Conservation (phyloP, 306 rosid genomes). For the Rosa lucieae region DNA sequence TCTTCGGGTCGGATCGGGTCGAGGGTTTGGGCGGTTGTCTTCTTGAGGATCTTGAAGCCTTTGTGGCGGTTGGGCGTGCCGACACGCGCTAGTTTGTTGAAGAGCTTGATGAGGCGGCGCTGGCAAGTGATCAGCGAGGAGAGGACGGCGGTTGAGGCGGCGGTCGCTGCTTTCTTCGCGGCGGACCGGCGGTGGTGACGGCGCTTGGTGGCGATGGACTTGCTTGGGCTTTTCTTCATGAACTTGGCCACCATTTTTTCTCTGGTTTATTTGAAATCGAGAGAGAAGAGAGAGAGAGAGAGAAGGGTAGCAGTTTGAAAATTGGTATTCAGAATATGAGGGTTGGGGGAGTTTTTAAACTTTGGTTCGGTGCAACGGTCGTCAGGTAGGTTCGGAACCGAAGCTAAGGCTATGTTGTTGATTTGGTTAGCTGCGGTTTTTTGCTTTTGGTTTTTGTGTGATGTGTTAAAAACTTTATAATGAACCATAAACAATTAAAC, state of each 20-base stretch:
- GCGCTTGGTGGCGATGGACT: constrained; percentile 37
- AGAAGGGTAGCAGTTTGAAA: constrained; percentile 1
- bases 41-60: constrained; percentile 62
- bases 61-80: constrained; percentile 44
- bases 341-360: constrained; percentile 29
- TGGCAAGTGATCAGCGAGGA: constrained; percentile 52
- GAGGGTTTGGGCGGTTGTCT: background rate
- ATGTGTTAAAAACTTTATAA: too few species aligned
- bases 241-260: constrained; percentile 3
- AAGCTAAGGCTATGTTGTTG: constrained; percentile 26
- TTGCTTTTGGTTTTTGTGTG: too few species aligned
- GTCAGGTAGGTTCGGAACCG: constrained; percentile 55
- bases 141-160: constrained; percentile 52
- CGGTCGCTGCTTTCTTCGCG: constrained; percentile 35
- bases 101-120: constrained; percentile 72
- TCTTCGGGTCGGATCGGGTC: background rate
- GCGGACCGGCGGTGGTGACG: constrained; percentile 64
- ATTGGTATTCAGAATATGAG: background rate
- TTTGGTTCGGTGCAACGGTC: constrained; percentile 85
- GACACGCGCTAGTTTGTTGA: constrained; percentile 55
- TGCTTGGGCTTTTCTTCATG: constrained; percentile 15
- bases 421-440: background rate
- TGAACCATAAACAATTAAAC: too few species aligned
- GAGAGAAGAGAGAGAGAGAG: background rate
- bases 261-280: constrained; percentile 2